Base-by-base conservation (phyloP, 768 basidiomycete species). In the Clitopilus passeckerianus region DNA sequence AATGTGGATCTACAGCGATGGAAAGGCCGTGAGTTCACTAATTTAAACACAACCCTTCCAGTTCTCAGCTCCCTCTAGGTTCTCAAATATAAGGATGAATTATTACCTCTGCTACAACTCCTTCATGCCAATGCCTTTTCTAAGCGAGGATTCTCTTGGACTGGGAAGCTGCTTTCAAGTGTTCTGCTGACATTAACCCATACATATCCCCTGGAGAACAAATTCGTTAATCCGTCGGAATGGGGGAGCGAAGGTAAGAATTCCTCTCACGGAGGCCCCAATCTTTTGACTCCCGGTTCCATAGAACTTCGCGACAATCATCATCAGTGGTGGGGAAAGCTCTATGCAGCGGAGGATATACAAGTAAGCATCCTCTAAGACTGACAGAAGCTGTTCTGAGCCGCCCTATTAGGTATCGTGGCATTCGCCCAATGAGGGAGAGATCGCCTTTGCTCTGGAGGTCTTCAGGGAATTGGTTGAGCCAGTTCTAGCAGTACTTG, bases 71-170 rank as follows among this genome's bases (percentile, higher is more conserved):
- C 27, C 34, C 5, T 23, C n/a, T 59, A 91, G 90, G 68, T 90
- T 18, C 72, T 93, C 27, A 77, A 77, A 65, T 85, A 92, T 70
- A 79, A 81, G 68, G 77, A 83, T 16, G 78, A 86, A 54, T 71
- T 93, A 34, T 70, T 89, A 50, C 74, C 81, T 3, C 71, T 93
- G 24, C 71, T 94, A 34, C 76, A 77, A 58, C 69, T 86, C 7
- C 80, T 94, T 60, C 84, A 86, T 65, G 78, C 86, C 59, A 88
- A 88, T 65, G 85, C 89, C 0, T 80, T 84, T 55, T 88, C 91
- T 1, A 92, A 95, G 71, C 83, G 90, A 54, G 90, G 91, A 3
- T 95, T 84, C 74, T 86, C 87, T 3, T 91, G 90, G 79, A 87
- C 84, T 12, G 90, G 90, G 35, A 89, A 91, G 71, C 71, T 95